phyloP scores from a whole-genome alignment of 2,329 filamentous ascomycete species.

The Ascochyta lentis region DNA sequence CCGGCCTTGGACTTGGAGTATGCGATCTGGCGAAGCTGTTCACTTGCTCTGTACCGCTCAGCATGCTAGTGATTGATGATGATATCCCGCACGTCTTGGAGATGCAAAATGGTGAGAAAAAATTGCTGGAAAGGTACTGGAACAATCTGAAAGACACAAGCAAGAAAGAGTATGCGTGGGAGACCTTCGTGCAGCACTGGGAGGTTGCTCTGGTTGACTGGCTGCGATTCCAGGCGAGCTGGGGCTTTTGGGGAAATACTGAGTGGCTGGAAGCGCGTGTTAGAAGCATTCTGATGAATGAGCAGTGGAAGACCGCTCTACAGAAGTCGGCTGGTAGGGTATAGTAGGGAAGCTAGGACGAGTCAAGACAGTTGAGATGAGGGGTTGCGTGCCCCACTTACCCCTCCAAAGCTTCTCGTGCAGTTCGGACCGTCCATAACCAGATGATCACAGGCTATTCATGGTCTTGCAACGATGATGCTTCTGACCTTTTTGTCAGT shows the following conservation, averaged over 20 bases:
- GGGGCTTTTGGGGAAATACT: constrained; percentile 48
- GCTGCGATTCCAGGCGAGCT: constrained; percentile 57
- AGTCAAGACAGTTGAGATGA: background rate
- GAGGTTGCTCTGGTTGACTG: constrained; percentile 72
- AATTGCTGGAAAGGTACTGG: constrained; percentile 61
- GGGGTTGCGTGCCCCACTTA: constrained; percentile 8
- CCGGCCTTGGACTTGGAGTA: constrained; percentile 68
- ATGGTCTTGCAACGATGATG: background rate
- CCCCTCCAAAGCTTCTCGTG: background rate
- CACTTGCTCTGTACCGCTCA: constrained; percentile 67
- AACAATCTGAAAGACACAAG: constrained; percentile 42
- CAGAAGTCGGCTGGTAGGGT: constrained; percentile 2
- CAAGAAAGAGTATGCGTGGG: constrained; percentile 60
- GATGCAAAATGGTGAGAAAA: constrained; percentile 60
- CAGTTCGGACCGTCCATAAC: background rate
- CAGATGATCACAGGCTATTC: too few relatives aligned
- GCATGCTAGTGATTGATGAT: constrained; percentile 54
- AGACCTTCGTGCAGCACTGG: constrained; percentile 65
- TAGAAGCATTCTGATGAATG: constrained; percentile 33
- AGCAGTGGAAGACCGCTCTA: constrained; percentile 28
- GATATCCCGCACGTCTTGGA: constrained; percentile 49
- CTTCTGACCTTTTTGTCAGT: fast-evolving
- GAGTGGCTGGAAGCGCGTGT: constrained; percentile 46
- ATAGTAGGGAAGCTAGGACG: background rate
- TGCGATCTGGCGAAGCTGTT: constrained; percentile 72